phyloP scores from a whole-genome alignment of 129 eudicot species.

The Centrapalus pauciflorus region DNA sequence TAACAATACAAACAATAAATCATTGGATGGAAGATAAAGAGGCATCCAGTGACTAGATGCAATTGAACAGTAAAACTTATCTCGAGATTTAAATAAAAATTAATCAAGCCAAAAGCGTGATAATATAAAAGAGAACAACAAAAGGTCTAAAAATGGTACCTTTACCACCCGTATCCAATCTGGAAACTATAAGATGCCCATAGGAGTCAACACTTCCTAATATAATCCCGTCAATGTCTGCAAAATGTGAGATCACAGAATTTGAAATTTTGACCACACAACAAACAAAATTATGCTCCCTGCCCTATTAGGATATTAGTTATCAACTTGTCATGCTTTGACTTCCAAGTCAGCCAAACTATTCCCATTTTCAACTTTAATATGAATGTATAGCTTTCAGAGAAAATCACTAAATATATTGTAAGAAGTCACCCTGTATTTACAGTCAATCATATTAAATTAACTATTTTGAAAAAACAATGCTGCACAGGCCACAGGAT shows the following conservation, averaged over 20 bases:
- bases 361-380: neutral
- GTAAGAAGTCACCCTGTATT: no score
- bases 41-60: neutral
- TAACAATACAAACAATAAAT: neutral
- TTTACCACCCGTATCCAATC: slow-evolving; percentile 39
- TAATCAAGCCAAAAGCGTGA: neutral
- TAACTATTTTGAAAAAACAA: neutral
- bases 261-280: neutral
- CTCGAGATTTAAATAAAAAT: neutral
- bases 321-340: neutral
- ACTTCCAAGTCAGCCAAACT: neutral
- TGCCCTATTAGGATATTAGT: neutral
- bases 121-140: neutral
- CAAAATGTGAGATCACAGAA: slow-evolving; percentile 14
- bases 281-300: neutral
- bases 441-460: no score
- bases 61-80: neutral
- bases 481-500: neutral
- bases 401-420: no score
- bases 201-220: slow-evolving; percentile 84
- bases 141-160: slow-evolving; percentile 27
- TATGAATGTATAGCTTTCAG: neutral
- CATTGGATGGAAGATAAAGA: neutral
- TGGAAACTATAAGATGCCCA: slow-evolving; percentile 86
- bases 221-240: slow-evolving; percentile 47